Conservation (phyloP, 331 rosid genomes). For the Arachis monticola region DNA sequence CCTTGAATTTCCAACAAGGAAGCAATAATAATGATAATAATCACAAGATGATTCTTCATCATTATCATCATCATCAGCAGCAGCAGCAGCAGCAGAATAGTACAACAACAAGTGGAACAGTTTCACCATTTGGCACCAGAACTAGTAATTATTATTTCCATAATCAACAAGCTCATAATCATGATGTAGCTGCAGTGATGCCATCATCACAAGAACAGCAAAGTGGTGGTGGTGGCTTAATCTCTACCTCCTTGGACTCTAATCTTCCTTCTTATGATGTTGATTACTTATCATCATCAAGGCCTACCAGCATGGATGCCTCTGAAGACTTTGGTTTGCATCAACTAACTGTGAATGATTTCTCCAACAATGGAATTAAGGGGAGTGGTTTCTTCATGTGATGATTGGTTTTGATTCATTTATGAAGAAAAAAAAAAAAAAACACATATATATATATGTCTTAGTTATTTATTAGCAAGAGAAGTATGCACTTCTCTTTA, state of each 20-base stretch:
- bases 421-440: not conserved
- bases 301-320: slow-evolving; percentile 21
- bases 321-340: slow-evolving; percentile 35
- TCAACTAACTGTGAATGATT: slow-evolving; percentile 14
- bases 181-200: slow-evolving; percentile 1
- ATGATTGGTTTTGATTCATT: not conserved
- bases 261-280: not conserved
- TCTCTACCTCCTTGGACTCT: slow-evolving; percentile 22
- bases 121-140: slow-evolving; percentile 34
- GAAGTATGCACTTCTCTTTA: not conserved
- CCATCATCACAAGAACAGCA: slow-evolving; percentile 40
- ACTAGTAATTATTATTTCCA: not conserved
- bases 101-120: slow-evolving; percentile 11
- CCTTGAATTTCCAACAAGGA: slow-evolving; percentile 61
- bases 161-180: slow-evolving; percentile 19
- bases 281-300: not conserved
- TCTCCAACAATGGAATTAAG: slow-evolving; percentile 21
- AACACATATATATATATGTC: not conserved
- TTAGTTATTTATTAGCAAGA: slow-evolving; percentile 1
- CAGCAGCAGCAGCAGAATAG: slow-evolving; percentile 6
- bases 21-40: not conserved
- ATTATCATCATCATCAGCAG: too few relatives aligned
- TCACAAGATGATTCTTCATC: too few relatives aligned
- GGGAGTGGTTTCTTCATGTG: not conserved
- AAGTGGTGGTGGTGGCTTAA: slow-evolving; percentile 7